A percentile compares a stretch with the other conserved stretches of the same genome.
Evolutionary conservation across 1,284 basidiomycete species (phyloP).

Genomic region (Caloboletus inedulis): DNA sequence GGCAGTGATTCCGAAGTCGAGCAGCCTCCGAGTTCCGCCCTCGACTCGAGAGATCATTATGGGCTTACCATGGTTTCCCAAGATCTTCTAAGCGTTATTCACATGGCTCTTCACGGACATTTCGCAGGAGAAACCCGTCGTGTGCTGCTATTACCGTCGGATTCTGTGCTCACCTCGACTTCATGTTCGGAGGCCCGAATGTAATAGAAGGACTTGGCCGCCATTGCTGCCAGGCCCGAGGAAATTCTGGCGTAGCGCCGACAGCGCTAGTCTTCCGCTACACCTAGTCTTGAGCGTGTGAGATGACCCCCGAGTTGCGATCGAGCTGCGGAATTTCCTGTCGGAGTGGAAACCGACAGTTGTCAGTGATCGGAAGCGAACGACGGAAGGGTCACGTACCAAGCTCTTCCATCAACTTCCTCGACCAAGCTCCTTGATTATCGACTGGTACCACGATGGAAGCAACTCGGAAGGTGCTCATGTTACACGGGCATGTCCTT

Average conservation of each 20-base stretch:
- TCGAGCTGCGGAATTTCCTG: neutral
- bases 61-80: neutral
- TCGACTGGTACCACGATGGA: constrained; percentile 18
- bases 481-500: constrained; percentile 32
- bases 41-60: no score
- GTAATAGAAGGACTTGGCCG: neutral
- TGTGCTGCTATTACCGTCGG: neutral
- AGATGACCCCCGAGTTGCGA: neutral
- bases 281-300: neutral
- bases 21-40: no score
- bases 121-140: neutral
- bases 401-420: neutral
- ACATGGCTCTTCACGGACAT: neutral
- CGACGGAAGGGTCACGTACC: neutral
- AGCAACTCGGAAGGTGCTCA: constrained; percentile 29
- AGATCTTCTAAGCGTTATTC: neutral
- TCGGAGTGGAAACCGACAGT: neutral
- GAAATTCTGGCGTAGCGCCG: neutral
- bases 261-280: neutral
- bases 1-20: neutral
- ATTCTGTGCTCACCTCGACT: neutral
- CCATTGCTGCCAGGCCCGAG: neutral
- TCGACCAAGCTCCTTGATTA: neutral
- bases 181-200: neutral
- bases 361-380: no score